phyloP scores from a whole-genome alignment of 345 rosid genomes.

The Hibiscus syriacus region DNA sequence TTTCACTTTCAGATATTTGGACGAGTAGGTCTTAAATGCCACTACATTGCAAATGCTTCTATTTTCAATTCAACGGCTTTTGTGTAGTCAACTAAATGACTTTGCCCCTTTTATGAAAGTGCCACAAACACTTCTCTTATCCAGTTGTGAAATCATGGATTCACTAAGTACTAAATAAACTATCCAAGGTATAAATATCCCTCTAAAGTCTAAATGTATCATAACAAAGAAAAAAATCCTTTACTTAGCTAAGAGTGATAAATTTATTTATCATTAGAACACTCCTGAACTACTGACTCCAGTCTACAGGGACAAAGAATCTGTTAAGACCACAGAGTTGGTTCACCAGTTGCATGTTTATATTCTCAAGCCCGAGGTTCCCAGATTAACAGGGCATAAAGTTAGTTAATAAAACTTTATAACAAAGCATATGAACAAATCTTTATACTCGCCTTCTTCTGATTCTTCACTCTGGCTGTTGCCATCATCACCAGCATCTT shows the following conservation, averaged over 20 bases:
- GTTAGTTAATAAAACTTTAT: background rate
- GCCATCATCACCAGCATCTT: constrained; percentile 24
- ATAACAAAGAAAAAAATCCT: background rate
- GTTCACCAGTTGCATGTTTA: constrained; percentile 4
- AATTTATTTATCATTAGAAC: background rate
- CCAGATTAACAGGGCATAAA: background rate
- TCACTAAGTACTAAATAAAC: background rate
- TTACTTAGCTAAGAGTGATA: background rate
- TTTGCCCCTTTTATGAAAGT: background rate
- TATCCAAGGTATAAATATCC: background rate
- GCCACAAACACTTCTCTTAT: background rate
- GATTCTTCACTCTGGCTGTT: too few species aligned
- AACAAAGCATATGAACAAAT: background rate
- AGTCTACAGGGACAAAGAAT: background rate
- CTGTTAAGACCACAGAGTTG: too few species aligned
- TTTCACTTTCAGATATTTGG: too few species aligned
- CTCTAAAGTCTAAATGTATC: background rate
- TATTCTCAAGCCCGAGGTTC: background rate
- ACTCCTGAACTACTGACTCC: background rate
- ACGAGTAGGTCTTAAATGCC: background rate
- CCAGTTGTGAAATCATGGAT: background rate
- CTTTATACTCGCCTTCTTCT: constrained; percentile 35
- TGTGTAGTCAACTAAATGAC: background rate
- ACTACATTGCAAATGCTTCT: background rate
- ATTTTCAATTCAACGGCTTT: background rate